These are phyloP conservation scores for Porphyrellus cyaneotinctus DNA, from an alignment of 768 basidiomycete genomes.

Conservation along the genomic window DNA sequence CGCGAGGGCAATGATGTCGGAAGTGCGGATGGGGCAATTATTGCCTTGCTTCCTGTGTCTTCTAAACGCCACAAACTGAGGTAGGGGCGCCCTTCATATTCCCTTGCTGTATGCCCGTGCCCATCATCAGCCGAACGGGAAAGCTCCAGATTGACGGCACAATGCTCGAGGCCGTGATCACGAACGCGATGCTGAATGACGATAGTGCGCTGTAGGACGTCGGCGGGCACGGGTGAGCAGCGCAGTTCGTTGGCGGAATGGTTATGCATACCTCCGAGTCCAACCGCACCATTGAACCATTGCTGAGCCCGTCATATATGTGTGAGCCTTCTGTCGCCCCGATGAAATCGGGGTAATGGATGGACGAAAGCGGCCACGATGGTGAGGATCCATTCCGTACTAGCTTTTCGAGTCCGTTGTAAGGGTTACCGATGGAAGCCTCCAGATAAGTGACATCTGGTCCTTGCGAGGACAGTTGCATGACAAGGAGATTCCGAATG, in stretches of 20 bases:
- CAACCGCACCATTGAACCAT: conserved; percentile 20
- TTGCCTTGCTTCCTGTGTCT: conserved; percentile 1
- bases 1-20: conserved; percentile 10
- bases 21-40: conserved; percentile 6
- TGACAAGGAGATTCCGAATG: conserved; percentile 20
- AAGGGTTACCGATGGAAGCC: conserved; percentile 16
- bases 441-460: conserved; percentile 1
- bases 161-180: conserved; percentile 23
- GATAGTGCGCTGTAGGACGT: conserved; percentile 10
- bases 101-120: conserved; percentile 8
- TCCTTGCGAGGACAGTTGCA: conserved; percentile 7
- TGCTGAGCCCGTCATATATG: conserved; percentile 11
- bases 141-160: conserved; percentile 12
- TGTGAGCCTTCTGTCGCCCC: conserved; percentile 8
- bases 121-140: neutral
- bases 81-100: conserved; percentile 16
- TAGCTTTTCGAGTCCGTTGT: conserved; percentile 22
- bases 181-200: conserved; percentile 23
- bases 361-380: conserved; percentile 24
- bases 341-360: conserved; percentile 20
- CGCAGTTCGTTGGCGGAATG: neutral
- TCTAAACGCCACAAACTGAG: conserved; percentile 20
- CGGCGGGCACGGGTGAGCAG: neutral
- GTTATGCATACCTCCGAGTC: conserved; percentile 13
- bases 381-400: conserved; percentile 27